These are phyloP conservation scores for Phaeosphaeria sp. DNA, from an alignment of 2,329 filamentous ascomycete genomes.

Conservation along the genomic window DNA sequence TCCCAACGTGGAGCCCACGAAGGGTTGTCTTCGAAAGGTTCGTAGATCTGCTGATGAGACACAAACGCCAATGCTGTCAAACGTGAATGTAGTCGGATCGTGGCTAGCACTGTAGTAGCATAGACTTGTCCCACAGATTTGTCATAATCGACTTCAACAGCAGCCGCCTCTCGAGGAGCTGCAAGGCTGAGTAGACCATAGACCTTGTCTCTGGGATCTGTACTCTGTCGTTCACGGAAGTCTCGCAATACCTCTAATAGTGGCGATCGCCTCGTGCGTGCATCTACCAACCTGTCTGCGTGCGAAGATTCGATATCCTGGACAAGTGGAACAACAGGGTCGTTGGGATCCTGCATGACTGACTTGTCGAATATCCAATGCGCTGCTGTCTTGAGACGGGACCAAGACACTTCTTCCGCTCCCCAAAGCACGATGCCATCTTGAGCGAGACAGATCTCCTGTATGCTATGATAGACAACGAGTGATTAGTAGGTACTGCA, in stretches of 20 bases:
- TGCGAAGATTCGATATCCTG: too few relatives aligned
- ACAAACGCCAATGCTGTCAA: neutral
- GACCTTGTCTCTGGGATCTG: neutral
- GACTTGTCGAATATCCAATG: neutral
- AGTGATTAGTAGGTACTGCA: too few relatives aligned
- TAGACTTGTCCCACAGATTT: neutral
- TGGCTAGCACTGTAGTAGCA: neutral
- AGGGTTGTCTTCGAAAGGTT: neutral
- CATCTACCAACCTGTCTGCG: too few relatives aligned
- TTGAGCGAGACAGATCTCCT: neutral
- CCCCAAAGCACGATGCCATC: neutral
- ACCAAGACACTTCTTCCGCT: neutral
- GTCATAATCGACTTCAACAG: neutral
- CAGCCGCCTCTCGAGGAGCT: neutral
- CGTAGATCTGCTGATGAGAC: neutral
- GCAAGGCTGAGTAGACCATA: neutral
- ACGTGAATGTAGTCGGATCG: neutral
- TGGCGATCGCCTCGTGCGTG: neutral
- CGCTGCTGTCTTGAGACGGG: neutral
- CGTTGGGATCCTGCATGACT: too few relatives aligned
- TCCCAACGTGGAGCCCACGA: too few relatives aligned
- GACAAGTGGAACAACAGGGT: too few relatives aligned
- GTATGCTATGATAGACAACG: neutral
- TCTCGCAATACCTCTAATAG: neutral
- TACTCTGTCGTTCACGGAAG: neutral